Evolutionary conservation across 176 grass and related monocot genomes (phyloP).

Genomic region (Bonia amplexicaulis): DNA sequence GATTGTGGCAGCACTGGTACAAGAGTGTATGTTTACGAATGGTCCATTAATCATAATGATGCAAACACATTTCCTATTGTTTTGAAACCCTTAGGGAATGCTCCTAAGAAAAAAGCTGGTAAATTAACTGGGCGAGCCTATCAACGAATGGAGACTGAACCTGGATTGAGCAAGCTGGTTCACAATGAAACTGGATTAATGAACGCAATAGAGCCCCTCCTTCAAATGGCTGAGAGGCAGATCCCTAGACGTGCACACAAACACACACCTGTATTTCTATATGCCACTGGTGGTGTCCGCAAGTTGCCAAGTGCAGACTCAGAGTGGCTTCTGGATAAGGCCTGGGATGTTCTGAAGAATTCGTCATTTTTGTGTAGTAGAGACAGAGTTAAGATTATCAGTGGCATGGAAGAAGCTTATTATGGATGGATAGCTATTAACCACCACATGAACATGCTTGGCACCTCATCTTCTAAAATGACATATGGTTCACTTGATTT

Average conservation of each 20-base stretch:
- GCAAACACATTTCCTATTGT: slow-evolving; percentile 64
- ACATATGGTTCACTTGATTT: slow-evolving; percentile 95
- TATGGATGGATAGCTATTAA: slow-evolving; percentile 99
- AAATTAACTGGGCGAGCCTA: slow-evolving; percentile 76
- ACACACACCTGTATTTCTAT: slow-evolving; percentile 78
- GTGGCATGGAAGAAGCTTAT: slow-evolving; percentile 97
- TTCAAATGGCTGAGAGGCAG: slow-evolving; percentile 81
- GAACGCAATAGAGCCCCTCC: slow-evolving; percentile 77
- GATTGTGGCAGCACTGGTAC: slow-evolving; percentile 97
- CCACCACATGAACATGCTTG: slow-evolving; percentile 69
- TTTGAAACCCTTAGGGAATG: slow-evolving; percentile 72
- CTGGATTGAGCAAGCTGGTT: slow-evolving; percentile 92
- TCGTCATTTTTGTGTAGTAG: slow-evolving; percentile 90
- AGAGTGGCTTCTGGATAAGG: slow-evolving; percentile 85
- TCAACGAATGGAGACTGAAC: slow-evolving; percentile 95
- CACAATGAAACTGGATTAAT: slow-evolving; percentile 74
- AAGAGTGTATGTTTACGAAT: slow-evolving; percentile 88
- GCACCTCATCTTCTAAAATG: slow-evolving; percentile 57
- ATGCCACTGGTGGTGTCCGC: slow-evolving; percentile 92
- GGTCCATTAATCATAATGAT: slow-evolving; percentile 68
- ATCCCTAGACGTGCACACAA: slow-evolving; percentile 75
- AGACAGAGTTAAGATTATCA: slow-evolving; percentile 90
- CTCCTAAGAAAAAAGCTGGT: slow-evolving; percentile 57
- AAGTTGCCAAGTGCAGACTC: slow-evolving; percentile 84
- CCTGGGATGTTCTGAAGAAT: slow-evolving; percentile 92